Evolutionary conservation across 208 protist species (phyloP).

Genomic region (Acanthamoeba culbertsoni): DNA sequence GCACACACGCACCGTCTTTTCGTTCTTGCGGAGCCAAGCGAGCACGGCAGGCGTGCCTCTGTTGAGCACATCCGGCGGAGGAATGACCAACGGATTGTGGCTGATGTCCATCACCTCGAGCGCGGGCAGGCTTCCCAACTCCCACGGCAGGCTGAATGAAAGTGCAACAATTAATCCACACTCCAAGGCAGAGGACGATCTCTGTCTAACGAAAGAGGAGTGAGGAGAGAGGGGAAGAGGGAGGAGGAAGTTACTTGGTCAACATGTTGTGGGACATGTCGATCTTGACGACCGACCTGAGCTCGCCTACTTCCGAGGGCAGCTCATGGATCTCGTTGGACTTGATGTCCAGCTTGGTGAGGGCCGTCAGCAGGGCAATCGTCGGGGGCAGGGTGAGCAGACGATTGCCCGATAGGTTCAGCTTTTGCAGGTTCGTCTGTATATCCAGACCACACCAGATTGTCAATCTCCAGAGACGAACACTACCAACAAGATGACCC

Average conservation of each 20-base stretch:
- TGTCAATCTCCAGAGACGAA: background rate
- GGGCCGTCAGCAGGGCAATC: constrained; percentile 40
- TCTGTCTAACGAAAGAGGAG: background rate
- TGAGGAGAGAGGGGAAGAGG: background rate
- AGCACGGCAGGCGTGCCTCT: constrained; percentile 74
- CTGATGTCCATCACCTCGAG: constrained; percentile 69
- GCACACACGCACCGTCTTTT: constrained; percentile 61
- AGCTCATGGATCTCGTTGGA: constrained; percentile 73
- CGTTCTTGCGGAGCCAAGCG: constrained; percentile 72
- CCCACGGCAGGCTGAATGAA: constrained; percentile 71
- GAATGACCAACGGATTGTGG: constrained; percentile 76
- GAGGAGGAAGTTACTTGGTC: constrained; percentile 48
- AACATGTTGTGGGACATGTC: constrained; percentile 78
- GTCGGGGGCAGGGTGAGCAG: constrained; percentile 66
- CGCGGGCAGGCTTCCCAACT: constrained; percentile 61
- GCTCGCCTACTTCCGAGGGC: constrained; percentile 61
- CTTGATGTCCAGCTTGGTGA: constrained; percentile 70
- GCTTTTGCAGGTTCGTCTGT: constrained; percentile 58
- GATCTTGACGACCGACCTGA: constrained; percentile 49
- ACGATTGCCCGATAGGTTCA: constrained; percentile 74
- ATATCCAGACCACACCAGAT: background rate
- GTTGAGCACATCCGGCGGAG: constrained; percentile 69
- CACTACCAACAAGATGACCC: background rate
- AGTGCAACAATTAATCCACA: background rate
- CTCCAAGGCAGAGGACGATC: background rate